A percentile compares a stretch with the other conserved stretches of the same genome.
phyloP scores from a whole-genome alignment of 306 rosid species.

The Vachellia collinsii region DNA sequence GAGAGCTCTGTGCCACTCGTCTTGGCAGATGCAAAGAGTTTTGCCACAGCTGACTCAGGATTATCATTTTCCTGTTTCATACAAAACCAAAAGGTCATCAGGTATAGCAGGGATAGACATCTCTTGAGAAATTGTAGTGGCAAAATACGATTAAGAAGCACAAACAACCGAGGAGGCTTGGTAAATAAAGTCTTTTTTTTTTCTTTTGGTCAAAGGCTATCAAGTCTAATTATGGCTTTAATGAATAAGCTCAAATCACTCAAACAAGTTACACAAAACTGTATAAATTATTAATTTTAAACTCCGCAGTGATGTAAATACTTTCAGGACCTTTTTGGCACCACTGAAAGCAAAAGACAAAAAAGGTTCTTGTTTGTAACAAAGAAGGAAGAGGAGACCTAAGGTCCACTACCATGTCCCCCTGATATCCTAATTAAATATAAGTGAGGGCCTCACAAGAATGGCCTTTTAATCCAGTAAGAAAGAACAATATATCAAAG shows the following conservation, averaged over 20 bases:
- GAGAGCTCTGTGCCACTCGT: constrained; percentile 49
- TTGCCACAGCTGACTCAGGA: constrained; percentile 83
- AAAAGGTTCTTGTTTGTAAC: background rate
- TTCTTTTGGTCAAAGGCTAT: background rate
- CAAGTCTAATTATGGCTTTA: background rate
- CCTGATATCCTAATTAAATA: constrained; percentile 12
- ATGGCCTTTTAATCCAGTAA: constrained; percentile 18
- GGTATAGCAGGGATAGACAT: constrained; percentile 27
- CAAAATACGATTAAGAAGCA: constrained; percentile 1
- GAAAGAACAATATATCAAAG: constrained; percentile 15
- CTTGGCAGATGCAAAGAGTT: constrained; percentile 81
- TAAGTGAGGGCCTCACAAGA: constrained; percentile 3
- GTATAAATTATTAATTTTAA: constrained; percentile 1
- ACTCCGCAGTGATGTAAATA: background rate
- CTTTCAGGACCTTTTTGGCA: constrained; percentile 9
- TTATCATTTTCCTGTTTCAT: constrained; percentile 66
- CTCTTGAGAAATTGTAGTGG: background rate
- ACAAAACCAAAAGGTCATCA: constrained; percentile 25
- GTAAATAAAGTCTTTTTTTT: background rate
- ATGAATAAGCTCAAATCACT: constrained; percentile 14
- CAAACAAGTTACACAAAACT: constrained; percentile 9
- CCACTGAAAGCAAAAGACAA: constrained; percentile 14
- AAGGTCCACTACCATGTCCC: constrained; percentile 22
- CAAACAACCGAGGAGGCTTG: constrained; percentile 21
- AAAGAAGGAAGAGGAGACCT: constrained; percentile 2